Conservation (phyloP, 805 yeast species). For the Millerozyma acaciae region DNA sequence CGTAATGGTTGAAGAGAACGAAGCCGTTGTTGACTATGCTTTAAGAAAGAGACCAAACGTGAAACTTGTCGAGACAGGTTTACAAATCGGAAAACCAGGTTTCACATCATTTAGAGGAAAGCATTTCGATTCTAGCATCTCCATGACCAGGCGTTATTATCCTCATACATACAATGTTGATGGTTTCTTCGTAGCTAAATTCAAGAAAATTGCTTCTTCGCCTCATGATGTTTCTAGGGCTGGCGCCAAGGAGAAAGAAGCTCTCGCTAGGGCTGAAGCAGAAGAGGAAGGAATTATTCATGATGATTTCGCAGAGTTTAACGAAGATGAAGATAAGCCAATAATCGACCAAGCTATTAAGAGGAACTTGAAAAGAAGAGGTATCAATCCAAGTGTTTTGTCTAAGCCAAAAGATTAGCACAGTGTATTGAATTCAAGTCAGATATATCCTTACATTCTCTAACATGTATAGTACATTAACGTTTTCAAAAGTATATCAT, state of each 20-base stretch:
- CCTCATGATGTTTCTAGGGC: constrained; percentile 82
- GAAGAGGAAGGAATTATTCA: constrained; percentile 77
- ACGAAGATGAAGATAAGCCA: constrained; percentile 68
- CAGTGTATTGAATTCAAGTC: constrained; percentile 13
- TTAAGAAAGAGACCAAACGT: constrained; percentile 95
- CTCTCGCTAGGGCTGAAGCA: constrained; percentile 74
- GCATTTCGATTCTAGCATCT: constrained; percentile 71
- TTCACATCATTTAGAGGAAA: constrained; percentile 92
- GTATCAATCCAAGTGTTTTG: constrained; percentile 64
- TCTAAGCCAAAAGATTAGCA: too few species aligned
- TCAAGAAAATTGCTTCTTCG: constrained; percentile 84
- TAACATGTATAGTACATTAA: too few species aligned
- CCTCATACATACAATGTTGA: constrained; percentile 99
- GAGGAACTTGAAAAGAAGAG: constrained; percentile 62
- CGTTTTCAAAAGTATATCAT: constrained; percentile 4
- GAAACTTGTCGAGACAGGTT: constrained; percentile 85
- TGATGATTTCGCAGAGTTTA: constrained; percentile 82
- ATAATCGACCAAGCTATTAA: constrained; percentile 68
- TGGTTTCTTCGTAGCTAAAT: constrained; percentile 96
- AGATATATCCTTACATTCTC: constrained; percentile 1
- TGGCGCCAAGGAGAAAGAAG: constrained; percentile 84
- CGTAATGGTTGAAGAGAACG: constrained; percentile 97
- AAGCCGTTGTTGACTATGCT: constrained; percentile 97
- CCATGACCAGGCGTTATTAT: constrained; percentile 88
- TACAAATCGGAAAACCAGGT: constrained; percentile 94